phyloP scores from a whole-genome alignment of 2,329 filamentous ascomycete species.

The Grosmannia clavigera region DNA sequence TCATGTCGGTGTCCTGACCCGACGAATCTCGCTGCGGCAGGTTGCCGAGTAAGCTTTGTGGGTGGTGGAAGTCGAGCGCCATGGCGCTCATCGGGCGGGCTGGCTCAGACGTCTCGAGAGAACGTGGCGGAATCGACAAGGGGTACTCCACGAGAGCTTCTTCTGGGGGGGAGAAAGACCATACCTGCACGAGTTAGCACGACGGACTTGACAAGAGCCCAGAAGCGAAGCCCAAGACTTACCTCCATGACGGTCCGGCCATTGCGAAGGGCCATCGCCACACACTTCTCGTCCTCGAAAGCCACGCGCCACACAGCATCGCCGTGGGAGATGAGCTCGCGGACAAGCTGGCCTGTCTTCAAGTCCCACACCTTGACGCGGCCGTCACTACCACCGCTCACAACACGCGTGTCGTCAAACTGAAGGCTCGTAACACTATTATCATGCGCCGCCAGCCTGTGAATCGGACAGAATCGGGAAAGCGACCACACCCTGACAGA shows the following conservation, averaged over 20 bases:
- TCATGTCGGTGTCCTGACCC: constrained; percentile 41
- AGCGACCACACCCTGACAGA: constrained; percentile 95
- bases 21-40: constrained; percentile 21
- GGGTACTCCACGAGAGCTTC: constrained; percentile 46
- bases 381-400: constrained; percentile 94
- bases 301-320: constrained; percentile 97
- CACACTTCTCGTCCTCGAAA: constrained; percentile 96
- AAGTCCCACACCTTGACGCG: constrained; percentile 97
- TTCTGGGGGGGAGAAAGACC: constrained; percentile 85
- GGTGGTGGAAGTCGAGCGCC: constrained; percentile 29
- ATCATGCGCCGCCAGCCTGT: constrained; percentile 89
- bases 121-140: constrained; percentile 34
- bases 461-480: constrained; percentile 79
- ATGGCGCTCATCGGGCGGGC: constrained; percentile 39
- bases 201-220: neutral
- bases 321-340: constrained; percentile 80
- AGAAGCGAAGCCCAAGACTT: neutral
- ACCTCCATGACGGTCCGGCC: constrained; percentile 93
- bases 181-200: constrained; percentile 40
- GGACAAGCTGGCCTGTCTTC: constrained; percentile 77
- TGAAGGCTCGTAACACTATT: constrained; percentile 97
- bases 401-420: constrained; percentile 90
- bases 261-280: constrained; percentile 79
- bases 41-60: constrained; percentile 19
- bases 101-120: constrained; percentile 30